A percentile compares a stretch with the other conserved stretches of the same genome.
Evolutionary conservation across 805 yeast species (phyloP).

Genomic region (Lachancea cidri): DNA sequence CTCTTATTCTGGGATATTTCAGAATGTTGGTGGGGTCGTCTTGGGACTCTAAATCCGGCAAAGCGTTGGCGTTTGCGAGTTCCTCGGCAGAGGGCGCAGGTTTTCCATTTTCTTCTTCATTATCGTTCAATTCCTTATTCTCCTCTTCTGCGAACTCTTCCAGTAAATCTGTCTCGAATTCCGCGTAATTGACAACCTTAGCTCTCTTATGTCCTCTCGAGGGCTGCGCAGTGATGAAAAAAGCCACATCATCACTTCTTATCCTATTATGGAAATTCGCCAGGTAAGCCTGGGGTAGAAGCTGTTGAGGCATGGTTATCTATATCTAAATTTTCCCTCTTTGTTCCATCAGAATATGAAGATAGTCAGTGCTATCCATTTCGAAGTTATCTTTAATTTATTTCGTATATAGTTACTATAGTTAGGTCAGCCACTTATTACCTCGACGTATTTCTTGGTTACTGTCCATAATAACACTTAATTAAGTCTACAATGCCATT

Average conservation of each 20-base stretch:
- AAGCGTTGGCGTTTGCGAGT: conserved; percentile 10
- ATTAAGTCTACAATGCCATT: too few relatives aligned
- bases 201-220: conserved; percentile 76
- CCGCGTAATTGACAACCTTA: conserved; percentile 75
- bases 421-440: too few relatives aligned
- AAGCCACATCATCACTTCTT: conserved; percentile 66
- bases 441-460: too few relatives aligned
- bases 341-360: not conserved
- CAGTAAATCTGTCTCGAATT: conserved; percentile 61
- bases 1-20: conserved; percentile 32
- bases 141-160: conserved; percentile 37
- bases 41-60: conserved; percentile 30
- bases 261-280: conserved; percentile 71
- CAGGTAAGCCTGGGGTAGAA: conserved; percentile 70
- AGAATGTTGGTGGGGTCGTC: conserved; percentile 23
- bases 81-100: conserved; percentile 6
- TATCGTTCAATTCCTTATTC: conserved; percentile 6
- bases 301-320: conserved; percentile 17
- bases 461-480: too few relatives aligned
- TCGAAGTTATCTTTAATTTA: not conserved
- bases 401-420: too few relatives aligned
- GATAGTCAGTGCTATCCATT: not conserved
- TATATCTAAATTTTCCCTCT: not conserved
- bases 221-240: conserved; percentile 68
- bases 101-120: conserved; percentile 9